Evolutionary conservation across 1,284 basidiomycete species (phyloP).

Genomic region (Trichosporon sp.): DNA sequence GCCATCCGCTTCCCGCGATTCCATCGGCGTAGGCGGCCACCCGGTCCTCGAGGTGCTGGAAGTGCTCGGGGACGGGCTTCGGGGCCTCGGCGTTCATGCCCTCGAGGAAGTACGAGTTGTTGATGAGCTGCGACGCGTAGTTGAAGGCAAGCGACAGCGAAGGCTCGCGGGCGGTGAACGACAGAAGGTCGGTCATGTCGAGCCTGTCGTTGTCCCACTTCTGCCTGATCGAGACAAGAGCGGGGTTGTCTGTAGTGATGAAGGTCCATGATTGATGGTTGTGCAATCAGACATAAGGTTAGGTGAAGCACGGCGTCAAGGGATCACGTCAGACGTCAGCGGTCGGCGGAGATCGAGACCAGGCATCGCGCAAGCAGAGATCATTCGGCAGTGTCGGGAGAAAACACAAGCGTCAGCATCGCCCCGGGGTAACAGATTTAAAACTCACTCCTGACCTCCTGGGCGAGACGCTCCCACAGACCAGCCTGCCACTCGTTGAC

Average conservation of each 20-base stretch:
- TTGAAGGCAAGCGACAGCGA: conserved; percentile 74
- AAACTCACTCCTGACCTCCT: conserved; percentile 45
- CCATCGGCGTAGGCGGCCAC: conserved; percentile 45
- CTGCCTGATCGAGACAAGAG: conserved; percentile 34
- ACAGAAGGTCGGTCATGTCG: conserved; percentile 54
- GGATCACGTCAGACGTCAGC: not conserved
- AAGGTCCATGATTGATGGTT: not conserved
- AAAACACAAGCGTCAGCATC: conserved; percentile 1
- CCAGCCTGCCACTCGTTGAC: conserved; percentile 45
- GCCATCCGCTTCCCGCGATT: conserved; percentile 58
- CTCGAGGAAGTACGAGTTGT: conserved; percentile 93
- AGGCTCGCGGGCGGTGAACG: conserved; percentile 64
- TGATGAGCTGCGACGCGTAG: conserved; percentile 85
- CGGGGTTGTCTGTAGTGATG: conserved; percentile 37
- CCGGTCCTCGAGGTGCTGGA: conserved; percentile 35
- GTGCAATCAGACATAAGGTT: not conserved
- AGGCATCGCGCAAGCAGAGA: not conserved
- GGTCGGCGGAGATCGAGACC: not conserved
- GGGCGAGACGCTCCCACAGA: conserved; percentile 44
- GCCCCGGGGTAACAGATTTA: too few species aligned
- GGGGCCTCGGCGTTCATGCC: conserved; percentile 52
- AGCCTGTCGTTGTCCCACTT: conserved; percentile 43
- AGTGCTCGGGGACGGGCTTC: conserved; percentile 29
- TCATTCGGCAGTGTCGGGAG: not conserved
- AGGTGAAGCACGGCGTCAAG: not conserved